These are phyloP conservation scores for Cryphonectria japonica DNA, from an alignment of 2,329 filamentous ascomycete genomes.

Conservation along the genomic window DNA sequence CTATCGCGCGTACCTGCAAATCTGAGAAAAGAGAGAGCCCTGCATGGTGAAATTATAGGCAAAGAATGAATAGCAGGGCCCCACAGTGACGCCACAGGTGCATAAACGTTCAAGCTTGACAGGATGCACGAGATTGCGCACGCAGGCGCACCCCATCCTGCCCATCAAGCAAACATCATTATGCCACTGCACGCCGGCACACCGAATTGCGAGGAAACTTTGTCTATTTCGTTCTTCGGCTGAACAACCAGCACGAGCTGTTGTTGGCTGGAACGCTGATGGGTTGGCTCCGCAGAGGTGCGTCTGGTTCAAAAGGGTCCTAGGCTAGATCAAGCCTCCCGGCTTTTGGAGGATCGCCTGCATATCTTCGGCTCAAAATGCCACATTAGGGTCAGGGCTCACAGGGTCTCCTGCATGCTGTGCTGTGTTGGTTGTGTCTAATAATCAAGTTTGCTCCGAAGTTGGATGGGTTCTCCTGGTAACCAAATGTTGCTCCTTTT, in stretches of 20 bases:
- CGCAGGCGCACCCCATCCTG: background rate
- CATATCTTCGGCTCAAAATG: background rate
- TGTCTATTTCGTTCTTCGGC: constrained; percentile 4
- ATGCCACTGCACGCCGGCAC: background rate
- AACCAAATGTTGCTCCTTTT: background rate
- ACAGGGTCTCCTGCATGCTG: background rate
- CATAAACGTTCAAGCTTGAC: background rate
- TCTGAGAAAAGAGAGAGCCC: background rate
- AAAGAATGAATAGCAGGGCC: background rate
- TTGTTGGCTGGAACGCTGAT: background rate
- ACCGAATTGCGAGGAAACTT: background rate
- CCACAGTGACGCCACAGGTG: constrained; percentile 16
- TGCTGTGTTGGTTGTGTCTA: background rate
- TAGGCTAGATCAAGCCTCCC: constrained; percentile 2
- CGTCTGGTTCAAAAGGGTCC: background rate
- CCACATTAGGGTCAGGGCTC: background rate
- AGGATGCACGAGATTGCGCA: background rate
- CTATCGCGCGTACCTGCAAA: constrained; percentile 2
- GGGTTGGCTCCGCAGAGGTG: background rate
- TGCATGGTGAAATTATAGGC: background rate
- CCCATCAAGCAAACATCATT: background rate
- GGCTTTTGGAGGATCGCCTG: background rate
- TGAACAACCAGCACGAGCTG: background rate
- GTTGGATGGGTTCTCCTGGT: background rate
- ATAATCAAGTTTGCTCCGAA: background rate